Evolutionary conservation across 495 filamentous ascomycete species (phyloP), one percentile per base, ranked within the genome.

Genomic region (Penicillium parvum): DNA sequence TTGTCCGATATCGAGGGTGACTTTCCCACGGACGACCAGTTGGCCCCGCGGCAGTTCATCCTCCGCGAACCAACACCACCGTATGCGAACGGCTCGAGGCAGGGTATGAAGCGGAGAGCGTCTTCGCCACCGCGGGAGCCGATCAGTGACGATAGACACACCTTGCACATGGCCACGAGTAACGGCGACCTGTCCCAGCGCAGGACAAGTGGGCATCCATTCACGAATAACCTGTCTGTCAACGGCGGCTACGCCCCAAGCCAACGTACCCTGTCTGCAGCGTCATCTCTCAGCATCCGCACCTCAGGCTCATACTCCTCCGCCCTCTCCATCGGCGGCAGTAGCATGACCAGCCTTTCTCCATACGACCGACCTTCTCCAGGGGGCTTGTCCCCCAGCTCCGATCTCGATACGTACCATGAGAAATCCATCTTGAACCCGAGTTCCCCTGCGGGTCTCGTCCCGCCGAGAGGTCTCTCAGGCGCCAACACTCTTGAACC

Each of bases 101-200:
- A 62, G 73, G 87, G 47, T 66, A 84, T 72, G 60, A 95, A 95
- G 60, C 77, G 89, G 45, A 73, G 86, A 40, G 88, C 89, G 17
- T 89, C 86, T 2, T 90, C 87, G 17, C 86, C 88, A 17, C 85
- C 82, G 10, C 77, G 78, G 5, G 88, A 90, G 37, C 84, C 86
- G 22, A 78, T 82, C 7, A 68, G 72, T n/a, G 85, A 88, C 20
- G 86, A 89, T 51, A 64, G 76, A 21, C 72, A 69, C 30, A 58
- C 75, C 3, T 57, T 84, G 42, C 76, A 81, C 45, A 66, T 72
- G 10, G 65, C 59, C 3, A 66, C 68, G 21, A 83, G 75, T 41
- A 77, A 77, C 22, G 80, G 76, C 50, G 86, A 92, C 55, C 53
- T 82, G 28, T 76, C 80, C 27, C 77, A 84, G 52, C 74, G 86